These are phyloP conservation scores for Ambispora gerdemannii DNA, from an alignment of 192 early-diverging fungal genomes.

Conservation along the genomic window DNA sequence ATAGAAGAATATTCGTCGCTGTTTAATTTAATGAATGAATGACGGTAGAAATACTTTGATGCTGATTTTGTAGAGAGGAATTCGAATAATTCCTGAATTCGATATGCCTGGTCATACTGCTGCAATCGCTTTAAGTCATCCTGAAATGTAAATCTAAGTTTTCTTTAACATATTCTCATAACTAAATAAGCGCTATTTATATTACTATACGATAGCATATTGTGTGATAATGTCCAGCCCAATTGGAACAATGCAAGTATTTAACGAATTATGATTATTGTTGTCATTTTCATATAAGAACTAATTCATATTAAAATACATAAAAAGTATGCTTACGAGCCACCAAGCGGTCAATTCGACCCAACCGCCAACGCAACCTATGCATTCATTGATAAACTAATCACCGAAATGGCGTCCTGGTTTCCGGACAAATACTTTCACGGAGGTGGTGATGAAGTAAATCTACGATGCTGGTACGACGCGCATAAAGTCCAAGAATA, in stretches of 20 bases:
- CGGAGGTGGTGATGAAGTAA: conserved; percentile 76
- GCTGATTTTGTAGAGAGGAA: conserved; percentile 54
- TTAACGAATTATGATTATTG: conserved; percentile 38
- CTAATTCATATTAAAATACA: conserved; percentile 24
- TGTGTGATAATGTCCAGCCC: conserved; percentile 57
- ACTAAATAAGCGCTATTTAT: too few species aligned
- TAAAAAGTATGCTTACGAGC: conserved; percentile 55
- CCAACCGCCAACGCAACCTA: conserved; percentile 63
- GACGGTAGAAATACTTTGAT: not conserved
- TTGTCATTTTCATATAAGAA: not conserved
- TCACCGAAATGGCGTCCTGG: conserved; percentile 61
- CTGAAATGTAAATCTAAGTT: conserved; percentile 31
- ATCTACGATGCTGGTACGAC: conserved; percentile 63
- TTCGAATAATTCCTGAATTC: conserved; percentile 89
- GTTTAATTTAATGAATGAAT: not conserved
- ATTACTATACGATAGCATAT: conserved; percentile 54
- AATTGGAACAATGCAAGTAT: conserved; percentile 39
- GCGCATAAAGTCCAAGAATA: conserved; percentile 37
- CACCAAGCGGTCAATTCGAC: conserved; percentile 83
- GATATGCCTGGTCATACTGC: conserved; percentile 89
- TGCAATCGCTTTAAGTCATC: conserved; percentile 32
- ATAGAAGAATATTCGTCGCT: not conserved
- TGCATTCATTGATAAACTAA: conserved; percentile 56
- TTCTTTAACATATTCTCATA: too few species aligned
- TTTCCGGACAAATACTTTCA: conserved; percentile 76